These are phyloP conservation scores for Hymenoscyphus fraxineus DNA, from an alignment of 2,329 filamentous ascomycete genomes.

Conservation along the genomic window DNA sequence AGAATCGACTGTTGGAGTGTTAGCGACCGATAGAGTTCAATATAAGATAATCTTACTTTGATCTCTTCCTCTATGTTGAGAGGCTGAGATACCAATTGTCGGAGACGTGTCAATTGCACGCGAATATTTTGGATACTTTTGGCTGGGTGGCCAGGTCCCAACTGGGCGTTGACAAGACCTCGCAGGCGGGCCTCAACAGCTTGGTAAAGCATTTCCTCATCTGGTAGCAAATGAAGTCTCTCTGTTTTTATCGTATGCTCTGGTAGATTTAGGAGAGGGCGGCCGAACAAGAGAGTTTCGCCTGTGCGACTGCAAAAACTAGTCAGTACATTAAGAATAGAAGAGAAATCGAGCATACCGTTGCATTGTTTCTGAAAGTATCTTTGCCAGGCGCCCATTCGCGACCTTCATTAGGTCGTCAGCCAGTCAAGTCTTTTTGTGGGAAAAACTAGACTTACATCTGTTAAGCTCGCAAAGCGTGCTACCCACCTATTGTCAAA, in stretches of 20 bases:
- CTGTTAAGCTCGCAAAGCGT: too few species aligned
- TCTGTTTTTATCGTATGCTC: background rate
- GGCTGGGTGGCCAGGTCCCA: background rate
- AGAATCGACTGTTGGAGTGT: background rate
- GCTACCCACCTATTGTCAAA: too few species aligned
- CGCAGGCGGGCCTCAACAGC: background rate
- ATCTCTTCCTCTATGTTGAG: slow-evolving; percentile 10
- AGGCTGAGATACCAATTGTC: slow-evolving; percentile 13
- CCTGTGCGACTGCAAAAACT: background rate
- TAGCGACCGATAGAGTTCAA: background rate
- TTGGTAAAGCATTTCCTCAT: slow-evolving; percentile 5
- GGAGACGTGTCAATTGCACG: background rate
- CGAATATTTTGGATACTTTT: background rate
- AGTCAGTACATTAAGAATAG: too few species aligned
- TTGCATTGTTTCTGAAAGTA: too few species aligned
- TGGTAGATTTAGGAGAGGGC: slow-evolving; percentile 1
- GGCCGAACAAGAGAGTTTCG: background rate
- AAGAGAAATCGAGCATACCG: too few species aligned
- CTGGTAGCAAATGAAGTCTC: background rate
- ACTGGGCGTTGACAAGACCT: background rate
- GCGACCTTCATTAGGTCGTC: too few species aligned
- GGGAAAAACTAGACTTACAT: too few species aligned
- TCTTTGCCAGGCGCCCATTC: too few species aligned
- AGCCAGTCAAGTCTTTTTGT: too few species aligned
- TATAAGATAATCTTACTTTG: slow-evolving; percentile 1